Evolutionary conservation across 2,329 filamentous ascomycete species (phyloP), one percentile per base, ranked within the genome.

Genomic region (Cylindrodendrum hubeiense): DNA sequence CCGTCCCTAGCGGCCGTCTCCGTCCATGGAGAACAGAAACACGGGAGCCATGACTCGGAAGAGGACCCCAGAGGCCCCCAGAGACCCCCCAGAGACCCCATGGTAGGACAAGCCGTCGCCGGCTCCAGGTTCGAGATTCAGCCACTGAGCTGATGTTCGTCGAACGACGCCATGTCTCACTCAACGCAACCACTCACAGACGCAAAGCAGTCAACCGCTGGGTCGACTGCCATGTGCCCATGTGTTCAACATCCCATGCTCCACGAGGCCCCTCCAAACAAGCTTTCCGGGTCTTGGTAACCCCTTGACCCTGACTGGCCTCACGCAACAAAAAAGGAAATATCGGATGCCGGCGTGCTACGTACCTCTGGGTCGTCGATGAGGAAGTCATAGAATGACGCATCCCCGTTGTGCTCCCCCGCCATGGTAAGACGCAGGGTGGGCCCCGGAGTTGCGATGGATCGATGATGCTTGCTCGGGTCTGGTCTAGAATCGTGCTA

Each of bases 341-440:
- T 44, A 53, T 15, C 51, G 43, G 58, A 52, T 54, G 47, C 44
- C 26, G 44, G 41, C 37, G 21, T 28, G 39, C 46, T 54, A 73
- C 72, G 58, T 74, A 74, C 72, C 72, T 74, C 71, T 34, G 69
- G 66, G 17, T 74, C 72, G 47, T 74, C 72, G 63, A 74, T 74
- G 71, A 74, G 65, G 66, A 74, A 74, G 68, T 74, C 72, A 71
- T 74, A 74, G 62, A 74, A 74, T 65, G 73, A 72, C 70, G 70
- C 68, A 49, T 74, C 72, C 58, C 60, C 69, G 21, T 51, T 58
- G 21, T 70, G 68, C 28, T 71, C 71, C 49, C 65, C 71, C 60
- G 71, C 68, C 72, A 74, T 74, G 55, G 56, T 74, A 60, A 30
- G 19, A 39, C 12, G 6, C 39, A 53, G 33, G 56, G 52, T 34